Conservation (phyloP, 306 rosid genomes). For the peach (Prunus persica) region Prunus_persica_NCBIv2 NC_034011.1:11086501-11087000, state of each 20-base stretch:
- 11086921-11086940: slow-evolving; percentile 68
- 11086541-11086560: neutral
- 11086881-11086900: slow-evolving; percentile 53
- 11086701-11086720: slow-evolving; percentile 77
- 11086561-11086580: neutral
- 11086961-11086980: slow-evolving; percentile 6
- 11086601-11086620: slow-evolving; percentile 97
- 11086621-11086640: slow-evolving; percentile 95
- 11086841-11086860: neutral
- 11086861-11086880: neutral
- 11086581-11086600: slow-evolving; percentile 47
- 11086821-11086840: neutral
- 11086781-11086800: slow-evolving; percentile 5
- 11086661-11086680: slow-evolving; percentile 69
- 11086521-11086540: neutral
- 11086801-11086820: slow-evolving; percentile 1
- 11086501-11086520: neutral
- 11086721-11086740: slow-evolving; percentile 74
- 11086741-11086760: slow-evolving; percentile 96
- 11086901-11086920: slow-evolving; percentile 59
- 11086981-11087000: neutral
- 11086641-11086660: slow-evolving; percentile 83
- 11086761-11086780: slow-evolving; percentile 84
- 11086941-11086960: slow-evolving; percentile 49
- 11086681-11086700: slow-evolving; percentile 86